Conservation (phyloP, 1,284 basidiomycete species). For the Apiotrichum brassicae region DNA sequence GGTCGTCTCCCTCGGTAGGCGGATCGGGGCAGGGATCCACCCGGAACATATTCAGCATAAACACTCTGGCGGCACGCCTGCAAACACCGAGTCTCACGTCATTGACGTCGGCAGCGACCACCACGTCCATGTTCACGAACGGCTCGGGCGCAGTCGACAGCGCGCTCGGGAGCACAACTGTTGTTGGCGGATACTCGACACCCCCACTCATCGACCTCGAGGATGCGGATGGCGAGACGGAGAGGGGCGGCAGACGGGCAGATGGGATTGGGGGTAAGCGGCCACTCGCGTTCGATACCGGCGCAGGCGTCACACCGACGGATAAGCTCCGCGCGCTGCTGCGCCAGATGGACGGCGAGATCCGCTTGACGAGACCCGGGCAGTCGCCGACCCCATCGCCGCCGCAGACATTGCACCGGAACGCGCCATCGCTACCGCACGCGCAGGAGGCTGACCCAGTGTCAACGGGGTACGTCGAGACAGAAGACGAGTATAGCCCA, state of each 20-base stretch:
- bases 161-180: constrained; percentile 1
- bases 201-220: constrained; percentile 15
- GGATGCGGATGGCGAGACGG: background rate
- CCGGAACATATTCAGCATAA: background rate
- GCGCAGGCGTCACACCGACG: constrained; percentile 11
- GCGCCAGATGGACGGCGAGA: constrained; percentile 13
- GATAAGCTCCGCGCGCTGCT: constrained; percentile 17
- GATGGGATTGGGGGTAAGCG: background rate
- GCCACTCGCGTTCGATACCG: constrained; percentile 6
- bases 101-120: constrained; percentile 2
- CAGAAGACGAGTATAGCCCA: constrained; percentile 25
- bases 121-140: constrained; percentile 10
- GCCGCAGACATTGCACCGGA: background rate
- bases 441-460: background rate
- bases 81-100: constrained; percentile 1
- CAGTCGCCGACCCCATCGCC: too few species aligned
- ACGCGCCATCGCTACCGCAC: too few species aligned
- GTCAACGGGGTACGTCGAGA: background rate
- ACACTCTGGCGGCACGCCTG: background rate
- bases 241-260: too few species aligned
- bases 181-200: constrained; percentile 3
- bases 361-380: too few species aligned
- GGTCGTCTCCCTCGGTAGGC: too few species aligned
- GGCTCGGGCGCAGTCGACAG: constrained; percentile 1
- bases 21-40: too few species aligned